Base-by-base conservation (phyloP, 2,329 filamentous ascomycete species). In the Allantophomopsis lycopodina region DNA sequence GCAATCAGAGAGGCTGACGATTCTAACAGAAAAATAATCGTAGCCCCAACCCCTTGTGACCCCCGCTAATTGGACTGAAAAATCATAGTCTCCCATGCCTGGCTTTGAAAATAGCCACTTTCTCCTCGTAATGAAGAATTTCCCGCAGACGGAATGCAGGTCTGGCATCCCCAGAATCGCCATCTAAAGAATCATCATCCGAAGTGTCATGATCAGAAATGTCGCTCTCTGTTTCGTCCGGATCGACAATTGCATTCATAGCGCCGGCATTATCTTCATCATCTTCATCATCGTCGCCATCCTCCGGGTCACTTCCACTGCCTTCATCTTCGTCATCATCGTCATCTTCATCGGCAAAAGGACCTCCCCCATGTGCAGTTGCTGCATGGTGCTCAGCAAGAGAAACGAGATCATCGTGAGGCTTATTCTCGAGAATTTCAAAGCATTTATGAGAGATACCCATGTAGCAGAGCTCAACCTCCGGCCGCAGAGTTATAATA, bases 61-160 rank as follows among this genome's bases (percentile, higher is more conserved):
- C 23, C 10, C 23, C 8, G 23, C 23, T 28, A 28, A 28, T 10
- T 3, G 8, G 10, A 8, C 10, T 12, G 10, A 20, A 28, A 28
- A 28, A 28, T 52, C 52, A 69, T 41, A 68, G 51, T 50, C 55
- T 57, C 14, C 71, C 76, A 58, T 84, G 78, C 44, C 83, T 71
- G 23, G 81, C 80, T 56, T 80, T 83, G 61, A 89, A 89, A 42
- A 89, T 79, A 20, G 80, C 76, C 39, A 86, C 76, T 58, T 85
- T 84, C 55, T 89, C 83, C 55, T 89, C 84, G 51, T 86, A 88
- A 58, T 86, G 89, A 45, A 88, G 59, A 46, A 91, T 89, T 63
- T 89, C 83, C 44, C 82, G 66, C 47, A 89, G 62, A 40, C 76
- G 69, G 43, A 88, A 66, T 49, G 69, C 62, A 21, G 58, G 53